Percentiles rank a stretch among this genome's conserved stretches.
phyloP scores from a whole-genome alignment of 2,329 filamentous ascomycete species.

The Hirsutella thompsonii region DNA sequence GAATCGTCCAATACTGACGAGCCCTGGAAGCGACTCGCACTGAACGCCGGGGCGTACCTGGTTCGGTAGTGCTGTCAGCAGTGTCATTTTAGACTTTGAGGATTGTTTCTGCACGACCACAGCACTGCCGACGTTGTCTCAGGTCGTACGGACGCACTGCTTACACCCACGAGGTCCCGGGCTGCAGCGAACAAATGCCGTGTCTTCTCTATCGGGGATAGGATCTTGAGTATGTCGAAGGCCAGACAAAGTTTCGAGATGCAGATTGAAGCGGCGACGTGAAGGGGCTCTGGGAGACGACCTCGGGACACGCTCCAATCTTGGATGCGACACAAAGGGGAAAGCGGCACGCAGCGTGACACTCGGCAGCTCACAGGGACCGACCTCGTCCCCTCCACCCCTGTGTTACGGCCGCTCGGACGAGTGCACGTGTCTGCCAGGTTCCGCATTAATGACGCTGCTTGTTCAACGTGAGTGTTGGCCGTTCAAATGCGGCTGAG shows the following conservation, averaged over 20 bases:
- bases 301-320: slow-evolving; percentile 3
- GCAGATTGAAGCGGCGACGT: not conserved
- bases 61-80: not conserved
- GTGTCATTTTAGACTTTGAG: not conserved
- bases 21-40: not conserved
- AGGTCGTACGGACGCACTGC: not conserved
- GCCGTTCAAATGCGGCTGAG: not conserved
- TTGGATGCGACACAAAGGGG: slow-evolving; percentile 1
- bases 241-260: not conserved
- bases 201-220: not conserved
- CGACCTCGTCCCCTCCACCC: slow-evolving; percentile 1
- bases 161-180: not conserved
- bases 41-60: not conserved
- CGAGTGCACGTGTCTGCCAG: slow-evolving; percentile 4
- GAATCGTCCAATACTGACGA: not conserved
- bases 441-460: not conserved
- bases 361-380: not conserved
- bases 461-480: not conserved
- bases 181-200: not conserved
- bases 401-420: slow-evolving; percentile 1
- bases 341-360: not conserved
- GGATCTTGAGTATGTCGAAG: not conserved
- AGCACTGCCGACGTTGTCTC: not conserved
- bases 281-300: not conserved
- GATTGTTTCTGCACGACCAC: not conserved